These are phyloP conservation scores for Golubevia sp. DNA, from an alignment of 1,284 basidiomycete genomes.

Conservation along the genomic window DNA sequence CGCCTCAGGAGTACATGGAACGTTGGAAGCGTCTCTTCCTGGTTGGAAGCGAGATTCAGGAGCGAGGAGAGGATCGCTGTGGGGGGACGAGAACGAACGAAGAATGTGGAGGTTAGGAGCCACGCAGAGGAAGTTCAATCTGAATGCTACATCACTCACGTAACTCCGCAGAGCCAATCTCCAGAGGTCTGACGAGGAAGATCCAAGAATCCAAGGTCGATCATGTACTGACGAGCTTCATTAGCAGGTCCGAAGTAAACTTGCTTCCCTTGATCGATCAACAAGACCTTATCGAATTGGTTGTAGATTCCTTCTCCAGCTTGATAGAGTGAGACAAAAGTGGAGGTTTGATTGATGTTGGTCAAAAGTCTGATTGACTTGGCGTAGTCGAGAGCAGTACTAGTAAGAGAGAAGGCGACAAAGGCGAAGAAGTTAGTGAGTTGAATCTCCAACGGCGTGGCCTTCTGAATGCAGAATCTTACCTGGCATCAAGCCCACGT, in stretches of 20 bases:
- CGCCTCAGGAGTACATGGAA: constrained; percentile 74
- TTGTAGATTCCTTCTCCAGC: constrained; percentile 62
- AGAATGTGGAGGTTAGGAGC: background rate
- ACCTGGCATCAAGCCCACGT: too few relatives aligned
- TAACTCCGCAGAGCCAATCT: constrained; percentile 42
- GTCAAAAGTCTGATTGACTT: constrained; percentile 43
- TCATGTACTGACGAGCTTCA: constrained; percentile 42
- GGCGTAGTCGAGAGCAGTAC: constrained; percentile 55
- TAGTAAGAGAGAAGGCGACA: too few relatives aligned
- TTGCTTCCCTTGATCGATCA: constrained; percentile 42
- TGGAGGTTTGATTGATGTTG: constrained; percentile 30
- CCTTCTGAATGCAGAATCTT: too few relatives aligned
- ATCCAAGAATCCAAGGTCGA: constrained; percentile 60
- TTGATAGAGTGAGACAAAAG: constrained; percentile 51
- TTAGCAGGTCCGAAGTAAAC: constrained; percentile 45
- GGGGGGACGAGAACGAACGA: constrained; percentile 15
- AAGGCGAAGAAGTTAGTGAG: too few relatives aligned
- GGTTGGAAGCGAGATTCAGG: constrained; percentile 78
- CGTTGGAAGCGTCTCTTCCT: constrained; percentile 70
- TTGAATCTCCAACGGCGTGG: too few relatives aligned
- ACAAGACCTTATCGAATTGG: constrained; percentile 69
- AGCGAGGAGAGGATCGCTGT: constrained; percentile 71
- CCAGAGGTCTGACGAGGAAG: constrained; percentile 72
- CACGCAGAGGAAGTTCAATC: constrained; percentile 67
- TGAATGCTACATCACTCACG: constrained; percentile 57